Evolutionary conservation across 2,329 filamentous ascomycete genomes (phyloP).

Genomic region (Aphanocladium album): DNA sequence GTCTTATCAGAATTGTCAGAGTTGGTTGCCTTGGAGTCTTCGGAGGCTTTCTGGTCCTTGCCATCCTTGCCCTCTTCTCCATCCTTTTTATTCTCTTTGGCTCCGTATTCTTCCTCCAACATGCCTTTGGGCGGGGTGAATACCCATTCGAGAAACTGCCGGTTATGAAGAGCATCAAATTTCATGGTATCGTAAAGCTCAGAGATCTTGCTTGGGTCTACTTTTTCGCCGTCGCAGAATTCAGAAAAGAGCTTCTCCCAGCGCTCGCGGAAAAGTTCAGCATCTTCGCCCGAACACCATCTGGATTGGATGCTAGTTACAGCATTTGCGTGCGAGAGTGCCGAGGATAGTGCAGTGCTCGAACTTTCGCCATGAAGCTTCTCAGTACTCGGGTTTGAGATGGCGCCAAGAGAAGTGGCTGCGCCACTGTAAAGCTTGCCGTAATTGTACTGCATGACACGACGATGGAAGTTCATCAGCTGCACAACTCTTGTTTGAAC

Average conservation of each 20-base stretch:
- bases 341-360: slow-evolving; percentile 39
- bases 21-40: slow-evolving; percentile 27
- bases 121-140: slow-evolving; percentile 83
- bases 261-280: slow-evolving; percentile 88
- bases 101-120: slow-evolving; percentile 63
- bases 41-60: slow-evolving; percentile 35
- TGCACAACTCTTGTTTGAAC: slow-evolving; percentile 90
- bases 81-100: slow-evolving; percentile 32
- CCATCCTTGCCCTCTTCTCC: slow-evolving; percentile 38
- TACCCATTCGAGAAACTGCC: slow-evolving; percentile 94
- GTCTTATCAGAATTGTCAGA: slow-evolving; percentile 31
- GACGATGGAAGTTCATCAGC: slow-evolving; percentile 94
- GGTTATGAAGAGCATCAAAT: slow-evolving; percentile 95
- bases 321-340: slow-evolving; percentile 56
- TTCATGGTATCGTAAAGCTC: slow-evolving; percentile 99
- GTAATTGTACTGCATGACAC: slow-evolving; percentile 94
- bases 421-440: slow-evolving; percentile 67
- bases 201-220: slow-evolving; percentile 97
- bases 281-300: slow-evolving; percentile 96
- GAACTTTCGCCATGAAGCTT: slow-evolving; percentile 39
- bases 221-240: slow-evolving; percentile 95
- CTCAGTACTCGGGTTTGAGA: slow-evolving; percentile 46
- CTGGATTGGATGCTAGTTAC: slow-evolving; percentile 73
- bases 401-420: slow-evolving; percentile 56
- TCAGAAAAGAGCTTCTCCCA: slow-evolving; percentile 98